Conservation (phyloP, 2,329 filamentous ascomycete species). For the Fusarium sp. region DNA sequence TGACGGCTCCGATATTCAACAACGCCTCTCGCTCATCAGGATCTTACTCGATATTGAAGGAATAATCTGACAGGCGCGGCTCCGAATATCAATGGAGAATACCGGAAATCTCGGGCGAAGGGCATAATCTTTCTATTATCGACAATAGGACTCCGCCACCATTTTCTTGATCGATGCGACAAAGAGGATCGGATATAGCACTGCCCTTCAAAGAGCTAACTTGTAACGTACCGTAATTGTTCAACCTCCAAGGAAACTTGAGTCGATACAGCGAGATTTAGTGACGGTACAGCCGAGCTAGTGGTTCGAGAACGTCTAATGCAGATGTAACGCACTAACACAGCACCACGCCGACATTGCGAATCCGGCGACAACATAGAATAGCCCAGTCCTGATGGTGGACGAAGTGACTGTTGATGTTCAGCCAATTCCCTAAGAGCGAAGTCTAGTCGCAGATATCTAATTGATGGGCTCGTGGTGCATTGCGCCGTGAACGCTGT, state of each 20-base stretch:
- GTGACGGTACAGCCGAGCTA: conserved; percentile 21
- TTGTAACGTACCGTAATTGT: conserved; percentile 27
- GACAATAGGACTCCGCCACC: conserved; percentile 8
- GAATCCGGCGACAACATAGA: not conserved
- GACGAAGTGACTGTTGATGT: not conserved
- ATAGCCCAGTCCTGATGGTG: not conserved
- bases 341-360: conserved; percentile 5
- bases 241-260: not conserved
- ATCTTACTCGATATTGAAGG: conserved; percentile 34
- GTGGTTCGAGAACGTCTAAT: conserved; percentile 1
- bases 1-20: conserved; percentile 29
- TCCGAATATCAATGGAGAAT: conserved; percentile 24
- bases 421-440: not conserved
- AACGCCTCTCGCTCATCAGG: conserved; percentile 12
- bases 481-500: conserved; percentile 25
- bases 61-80: conserved; percentile 13
- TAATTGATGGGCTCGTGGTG: not conserved
- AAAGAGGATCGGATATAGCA: not conserved
- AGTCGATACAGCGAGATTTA: conserved; percentile 14
- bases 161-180: conserved; percentile 17
- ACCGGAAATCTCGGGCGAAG: conserved; percentile 29
- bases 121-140: conserved; percentile 11
- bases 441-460: not conserved
- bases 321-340: conserved; percentile 4
- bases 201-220: conserved; percentile 27